Evolutionary conservation across 176 grass and related monocot species (phyloP).

Genomic region (Carex scoparia): DNA sequence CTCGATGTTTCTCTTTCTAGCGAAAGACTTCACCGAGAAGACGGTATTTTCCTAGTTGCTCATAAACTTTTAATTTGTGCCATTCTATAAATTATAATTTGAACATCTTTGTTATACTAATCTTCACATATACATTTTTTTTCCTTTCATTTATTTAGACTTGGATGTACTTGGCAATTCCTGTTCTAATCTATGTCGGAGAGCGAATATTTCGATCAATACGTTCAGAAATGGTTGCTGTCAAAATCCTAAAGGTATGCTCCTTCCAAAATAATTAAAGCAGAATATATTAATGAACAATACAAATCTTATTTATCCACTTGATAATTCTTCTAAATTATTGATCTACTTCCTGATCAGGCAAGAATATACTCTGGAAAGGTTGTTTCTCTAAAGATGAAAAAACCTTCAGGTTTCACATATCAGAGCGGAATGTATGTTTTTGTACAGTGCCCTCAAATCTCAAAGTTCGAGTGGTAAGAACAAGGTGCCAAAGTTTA

Average conservation of each 20-base stretch:
- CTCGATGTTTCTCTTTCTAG: slow-evolving; percentile 65
- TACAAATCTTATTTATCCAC: not conserved
- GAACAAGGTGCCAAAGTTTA: not conserved
- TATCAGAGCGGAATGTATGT: slow-evolving; percentile 65
- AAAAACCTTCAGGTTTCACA: slow-evolving; percentile 47
- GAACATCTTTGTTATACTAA: not conserved
- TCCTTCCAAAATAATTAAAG: not conserved
- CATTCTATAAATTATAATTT: not conserved
- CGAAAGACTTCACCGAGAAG: slow-evolving; percentile 45
- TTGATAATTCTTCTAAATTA: not conserved
- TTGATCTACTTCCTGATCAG: slow-evolving; percentile 13
- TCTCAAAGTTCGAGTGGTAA: slow-evolving; percentile 66
- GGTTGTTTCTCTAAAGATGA: slow-evolving; percentile 46
- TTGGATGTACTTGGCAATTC: slow-evolving; percentile 63
- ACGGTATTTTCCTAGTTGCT: slow-evolving; percentile 33
- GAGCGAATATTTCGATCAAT: slow-evolving; percentile 43
- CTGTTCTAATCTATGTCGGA: slow-evolving; percentile 46
- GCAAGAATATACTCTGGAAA: slow-evolving; percentile 53
- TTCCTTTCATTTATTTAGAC: slow-evolving; percentile 36
- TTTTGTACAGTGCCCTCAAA: slow-evolving; percentile 54
- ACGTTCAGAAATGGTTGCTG: slow-evolving; percentile 42
- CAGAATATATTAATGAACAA: not conserved
- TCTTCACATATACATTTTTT: not conserved
- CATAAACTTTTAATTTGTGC: not conserved
- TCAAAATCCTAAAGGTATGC: slow-evolving; percentile 38